phyloP scores from a whole-genome alignment of 306 rosid genomes.

The Neltuma alba region DNA sequence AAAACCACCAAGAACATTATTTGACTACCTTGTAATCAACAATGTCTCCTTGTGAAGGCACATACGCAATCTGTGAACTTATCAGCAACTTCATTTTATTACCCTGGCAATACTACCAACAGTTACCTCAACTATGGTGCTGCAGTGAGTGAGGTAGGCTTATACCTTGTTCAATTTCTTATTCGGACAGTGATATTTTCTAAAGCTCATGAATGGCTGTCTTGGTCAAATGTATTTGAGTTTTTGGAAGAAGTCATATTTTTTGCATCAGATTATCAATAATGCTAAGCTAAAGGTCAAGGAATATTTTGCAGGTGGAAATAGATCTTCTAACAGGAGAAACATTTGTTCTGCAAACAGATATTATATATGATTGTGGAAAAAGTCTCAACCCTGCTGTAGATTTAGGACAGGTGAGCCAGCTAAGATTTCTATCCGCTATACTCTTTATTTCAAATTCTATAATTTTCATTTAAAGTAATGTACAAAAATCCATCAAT shows the following conservation, averaged over 20 bases:
- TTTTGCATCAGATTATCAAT: background rate
- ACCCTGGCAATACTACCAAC: slow-evolving; percentile 44
- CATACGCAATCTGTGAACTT: slow-evolving; percentile 59
- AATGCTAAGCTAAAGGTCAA: slow-evolving; percentile 1
- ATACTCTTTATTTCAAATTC: background rate
- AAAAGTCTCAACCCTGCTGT: slow-evolving; percentile 95
- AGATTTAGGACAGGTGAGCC: slow-evolving; percentile 88
- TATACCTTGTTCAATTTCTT: background rate
- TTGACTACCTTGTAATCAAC: slow-evolving; percentile 9
- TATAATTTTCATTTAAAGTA: background rate
- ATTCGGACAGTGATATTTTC: slow-evolving; percentile 11
- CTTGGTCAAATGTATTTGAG: slow-evolving; percentile 2
- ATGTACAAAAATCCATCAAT: background rate
- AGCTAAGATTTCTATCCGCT: background rate
- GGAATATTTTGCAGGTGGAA: slow-evolving; percentile 68
- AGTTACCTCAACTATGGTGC: slow-evolving; percentile 77
- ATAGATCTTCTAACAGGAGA: slow-evolving; percentile 79
- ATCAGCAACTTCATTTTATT: slow-evolving; percentile 68
- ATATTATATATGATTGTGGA: slow-evolving; percentile 92
- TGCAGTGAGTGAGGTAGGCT: slow-evolving; percentile 85
- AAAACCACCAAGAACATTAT: background rate
- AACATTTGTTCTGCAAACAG: slow-evolving; percentile 70
- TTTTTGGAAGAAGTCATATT: slow-evolving; percentile 9
- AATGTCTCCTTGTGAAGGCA: slow-evolving; percentile 59
- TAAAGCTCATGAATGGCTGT: background rate